Evolutionary conservation across 73 alveolate genomes (phyloP).

Genomic region (Loxodes magnus): DNA sequence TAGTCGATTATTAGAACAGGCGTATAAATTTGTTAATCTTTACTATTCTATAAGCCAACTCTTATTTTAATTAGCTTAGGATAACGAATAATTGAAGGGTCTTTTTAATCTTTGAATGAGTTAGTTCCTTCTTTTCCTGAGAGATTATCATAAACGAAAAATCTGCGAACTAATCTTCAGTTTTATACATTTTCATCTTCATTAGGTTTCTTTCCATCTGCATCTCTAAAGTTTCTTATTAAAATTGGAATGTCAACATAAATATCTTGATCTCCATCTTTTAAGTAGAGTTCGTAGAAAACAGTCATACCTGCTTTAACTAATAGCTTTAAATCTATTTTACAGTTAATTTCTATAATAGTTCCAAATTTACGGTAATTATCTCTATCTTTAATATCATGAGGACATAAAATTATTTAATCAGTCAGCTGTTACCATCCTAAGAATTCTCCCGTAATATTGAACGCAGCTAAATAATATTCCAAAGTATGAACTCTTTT

Average conservation of each 20-base stretch:
- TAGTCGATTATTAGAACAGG: slow-evolving; percentile 38
- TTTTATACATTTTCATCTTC: not conserved
- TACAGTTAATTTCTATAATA: not conserved
- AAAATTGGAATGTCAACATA: slow-evolving; percentile 5
- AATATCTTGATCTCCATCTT: not conserved
- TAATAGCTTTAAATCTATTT: not conserved
- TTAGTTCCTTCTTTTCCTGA: not conserved
- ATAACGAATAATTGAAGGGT: not conserved
- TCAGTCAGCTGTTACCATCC: not conserved
- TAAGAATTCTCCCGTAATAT: not conserved
- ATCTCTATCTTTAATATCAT: not conserved
- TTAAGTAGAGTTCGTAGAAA: slow-evolving; percentile 6
- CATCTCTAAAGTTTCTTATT: not conserved
- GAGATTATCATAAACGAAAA: slow-evolving; percentile 7
- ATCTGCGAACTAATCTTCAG: not conserved
- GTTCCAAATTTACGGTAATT: slow-evolving; percentile 7
- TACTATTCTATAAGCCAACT: slow-evolving; percentile 23
- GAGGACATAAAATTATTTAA: slow-evolving; percentile 11
- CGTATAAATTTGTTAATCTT: slow-evolving; percentile 30
- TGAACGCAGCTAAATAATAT: not conserved
- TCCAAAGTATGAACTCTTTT: not conserved
- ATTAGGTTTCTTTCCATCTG: not conserved
- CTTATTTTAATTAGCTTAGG: no score
- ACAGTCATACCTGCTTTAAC: not conserved
- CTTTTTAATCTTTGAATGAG: not conserved